Conservation (phyloP, 1,139 yeast genomes). For the Saccharomycopsis hybrid region DNA sequence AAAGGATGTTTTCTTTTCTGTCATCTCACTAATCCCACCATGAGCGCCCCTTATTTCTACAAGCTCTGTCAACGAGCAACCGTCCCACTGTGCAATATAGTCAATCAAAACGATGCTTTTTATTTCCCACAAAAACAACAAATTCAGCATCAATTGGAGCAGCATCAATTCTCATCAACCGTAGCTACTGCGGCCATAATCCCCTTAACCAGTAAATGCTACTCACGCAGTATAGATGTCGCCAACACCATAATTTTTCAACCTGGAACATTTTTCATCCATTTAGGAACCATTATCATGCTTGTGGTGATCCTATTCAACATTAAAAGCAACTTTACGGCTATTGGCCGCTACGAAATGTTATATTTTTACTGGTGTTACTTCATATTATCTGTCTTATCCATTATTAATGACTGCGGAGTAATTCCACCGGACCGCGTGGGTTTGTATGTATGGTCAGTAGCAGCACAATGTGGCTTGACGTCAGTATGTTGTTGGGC, state of each 20-base stretch:
- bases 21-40: no score
- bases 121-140: neutral
- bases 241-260: constrained; percentile 91
- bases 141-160: neutral
- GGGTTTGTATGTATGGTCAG: constrained; percentile 69
- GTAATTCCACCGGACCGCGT: constrained; percentile 79
- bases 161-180: no score
- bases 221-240: constrained; percentile 75
- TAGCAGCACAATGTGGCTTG: constrained; percentile 70
- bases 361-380: constrained; percentile 61
- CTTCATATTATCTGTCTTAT: constrained; percentile 50
- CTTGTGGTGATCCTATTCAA: constrained; percentile 69
- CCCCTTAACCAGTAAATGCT: constrained; percentile 54
- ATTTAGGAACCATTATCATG: constrained; percentile 65
- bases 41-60: neutral
- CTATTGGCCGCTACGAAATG: constrained; percentile 89
- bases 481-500: constrained; percentile 66
- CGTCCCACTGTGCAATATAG: constrained; percentile 17
- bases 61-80: constrained; percentile 17
- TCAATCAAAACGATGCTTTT: constrained; percentile 8
- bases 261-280: constrained; percentile 83
- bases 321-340: constrained; percentile 80
- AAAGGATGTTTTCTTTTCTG: no score
- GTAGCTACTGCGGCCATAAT: neutral
- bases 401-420: constrained; percentile 83